phyloP scores from a whole-genome alignment of 148 eudicot species.

The Diospyros lotus region DNA sequence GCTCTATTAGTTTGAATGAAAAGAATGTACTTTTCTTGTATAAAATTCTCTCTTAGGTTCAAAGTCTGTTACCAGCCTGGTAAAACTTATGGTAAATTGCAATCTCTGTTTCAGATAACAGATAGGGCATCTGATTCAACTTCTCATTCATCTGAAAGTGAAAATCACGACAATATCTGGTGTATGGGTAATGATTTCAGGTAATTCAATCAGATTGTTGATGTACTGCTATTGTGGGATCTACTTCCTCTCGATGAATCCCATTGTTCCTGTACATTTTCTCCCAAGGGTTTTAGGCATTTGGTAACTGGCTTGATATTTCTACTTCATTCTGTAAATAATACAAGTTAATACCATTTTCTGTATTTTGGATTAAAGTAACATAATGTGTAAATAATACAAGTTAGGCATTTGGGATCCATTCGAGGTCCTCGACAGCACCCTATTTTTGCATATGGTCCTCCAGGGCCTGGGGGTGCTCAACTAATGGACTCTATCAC shows the following conservation, averaged over 20 bases:
- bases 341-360: too few species aligned
- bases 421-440: too few species aligned
- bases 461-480: too few species aligned
- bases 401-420: too few species aligned
- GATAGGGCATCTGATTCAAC: conserved; percentile 63
- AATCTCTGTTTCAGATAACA: conserved; percentile 40
- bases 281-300: too few species aligned
- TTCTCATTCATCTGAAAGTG: conserved; percentile 70
- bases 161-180: conserved; percentile 42
- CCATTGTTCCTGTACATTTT: not conserved
- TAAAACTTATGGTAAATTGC: not conserved
- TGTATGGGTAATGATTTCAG: conserved; percentile 43
- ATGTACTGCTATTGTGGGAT: not conserved
- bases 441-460: too few species aligned
- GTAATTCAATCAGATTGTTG: conserved; percentile 29
- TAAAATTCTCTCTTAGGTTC: not conserved
- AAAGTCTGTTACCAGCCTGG: not conserved
- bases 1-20: not conserved
- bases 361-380: too few species aligned
- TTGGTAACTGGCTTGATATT: too few species aligned
- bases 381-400: too few species aligned
- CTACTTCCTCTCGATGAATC: not conserved
- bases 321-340: too few species aligned
- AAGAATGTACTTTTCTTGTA: not conserved
- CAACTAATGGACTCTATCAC: too few species aligned